Evolutionary conservation across 2,329 filamentous ascomycete species (phyloP).

Genomic region (Trichoderma cornu-damae): DNA sequence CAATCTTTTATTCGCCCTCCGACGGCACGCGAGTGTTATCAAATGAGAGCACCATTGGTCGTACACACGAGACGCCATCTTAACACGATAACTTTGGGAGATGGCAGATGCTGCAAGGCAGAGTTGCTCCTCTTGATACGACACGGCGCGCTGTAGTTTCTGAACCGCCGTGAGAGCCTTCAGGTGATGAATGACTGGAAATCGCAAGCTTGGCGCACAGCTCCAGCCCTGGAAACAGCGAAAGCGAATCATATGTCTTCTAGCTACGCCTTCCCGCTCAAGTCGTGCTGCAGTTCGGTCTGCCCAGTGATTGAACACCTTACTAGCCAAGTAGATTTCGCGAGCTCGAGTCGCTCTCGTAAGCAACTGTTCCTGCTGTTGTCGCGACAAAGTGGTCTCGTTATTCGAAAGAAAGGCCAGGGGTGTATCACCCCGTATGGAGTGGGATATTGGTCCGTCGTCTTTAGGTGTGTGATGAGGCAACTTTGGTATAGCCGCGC

Average conservation of each 20-base stretch:
- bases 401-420: not conserved
- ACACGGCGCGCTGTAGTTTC: conserved; percentile 33
- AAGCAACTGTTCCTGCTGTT: conserved; percentile 25
- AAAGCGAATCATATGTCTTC: conserved; percentile 63
- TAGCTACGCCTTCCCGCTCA: conserved; percentile 60
- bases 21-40: conserved; percentile 23
- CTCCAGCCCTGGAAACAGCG: conserved; percentile 38
- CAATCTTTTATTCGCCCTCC: conserved; percentile 20
- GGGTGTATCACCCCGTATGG: not conserved
- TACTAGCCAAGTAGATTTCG: conserved; percentile 53
- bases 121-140: conserved; percentile 28
- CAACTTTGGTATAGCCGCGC: not conserved
- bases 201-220: conserved; percentile 29
- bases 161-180: conserved; percentile 29
- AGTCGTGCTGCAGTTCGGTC: conserved; percentile 59
- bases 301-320: conserved; percentile 52
- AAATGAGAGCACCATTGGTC: conserved; percentile 29
- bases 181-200: conserved; percentile 30
- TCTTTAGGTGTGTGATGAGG: not conserved
- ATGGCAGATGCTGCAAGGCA: conserved; percentile 25
- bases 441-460: not conserved
- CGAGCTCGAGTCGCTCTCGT: conserved; percentile 58
- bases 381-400: not conserved
- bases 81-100: conserved; percentile 22
- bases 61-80: conserved; percentile 23